Base-by-base conservation (phyloP, 768 basidiomycete genomes). In the Russula sp. region DNA sequence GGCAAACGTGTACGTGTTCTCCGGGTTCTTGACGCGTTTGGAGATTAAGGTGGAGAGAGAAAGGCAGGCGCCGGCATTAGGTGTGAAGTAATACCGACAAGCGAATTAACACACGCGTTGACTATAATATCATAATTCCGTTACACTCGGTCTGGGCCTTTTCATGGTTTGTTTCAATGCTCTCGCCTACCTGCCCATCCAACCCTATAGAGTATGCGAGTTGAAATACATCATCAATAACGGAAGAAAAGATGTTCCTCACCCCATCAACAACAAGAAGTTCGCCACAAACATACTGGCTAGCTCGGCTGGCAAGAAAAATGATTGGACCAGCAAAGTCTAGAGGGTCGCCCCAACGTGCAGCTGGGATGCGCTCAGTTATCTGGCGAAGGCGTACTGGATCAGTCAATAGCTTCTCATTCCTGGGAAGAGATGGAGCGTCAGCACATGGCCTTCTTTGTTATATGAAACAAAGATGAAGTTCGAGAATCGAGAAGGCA, bases 241-340 rank as follows among this genome's bases (percentile, higher is more conserved):
- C 36, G 36, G 54, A 53, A 59, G 42, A 55, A 26, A 38, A 67
- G 49, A 62, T 32, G 46, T n/a, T 20, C 75, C 86, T 78, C 70
- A 86, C 87, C 54, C 87, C 86, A 63, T 88, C 87, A 66, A 88
- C 87, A 48, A 86, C 79, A 38, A 89, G 70, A 26, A 83, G 76
- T 72, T 88, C 88, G 26, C 87, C 87, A 51, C 80, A 84, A n/a
- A 88, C 80, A 70, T 88, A 89, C 69, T 85, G 81, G 67, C 83
- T 84, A 2, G 85, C 87, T 58, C 72, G 73, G 65, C 84, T 83
- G 11, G 87, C 86, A 36, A 89, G 81, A 75, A 84, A 89, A 34
- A 89, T 80, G 61, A 84, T 74, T 8, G 84, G 84, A 14, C 87
- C 87, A 24, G 84, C 85, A 72, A 89, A 87, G 75, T 89, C 87